Base-by-base conservation (phyloP, 805 yeast species). In the Metschnikowia dekortorum region DNA sequence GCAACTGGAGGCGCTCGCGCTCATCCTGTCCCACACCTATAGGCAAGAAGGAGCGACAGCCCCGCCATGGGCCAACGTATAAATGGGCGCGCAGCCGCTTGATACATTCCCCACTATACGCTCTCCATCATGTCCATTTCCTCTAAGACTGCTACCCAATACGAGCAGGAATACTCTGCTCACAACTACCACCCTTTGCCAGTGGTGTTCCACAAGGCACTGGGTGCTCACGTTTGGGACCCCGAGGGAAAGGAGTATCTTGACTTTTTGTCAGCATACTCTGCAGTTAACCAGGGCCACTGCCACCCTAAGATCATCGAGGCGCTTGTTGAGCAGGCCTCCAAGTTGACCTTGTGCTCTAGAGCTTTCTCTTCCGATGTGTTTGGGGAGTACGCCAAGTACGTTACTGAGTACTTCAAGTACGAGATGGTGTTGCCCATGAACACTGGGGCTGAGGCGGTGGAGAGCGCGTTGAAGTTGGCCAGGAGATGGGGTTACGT, bases 371-470 rank as follows among this genome's bases (percentile, higher is more conserved):
- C 95, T 26, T 87, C 87, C 48, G 96, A 91, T 66, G 84, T 84
- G 9, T 90, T 90, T 65, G 96, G 96, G 40, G 77, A 78, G 33
- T 92, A 82, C 65, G 94, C 97, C 58, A 88, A 90, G 68, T 92
- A 80, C 64, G 76, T 89, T 53, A 89, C 97, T 48, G 94, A 90
- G 66, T 91, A 74, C 66, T 92, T 92, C 74, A 80, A 84, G 65
- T 92, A 89, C 71, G 98, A 92, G 63, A 84, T 83, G 86, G 92
- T 92, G 9, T 75, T 92, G 66, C 98, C 98, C 58, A 92, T 91
- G 97, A 92, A 92, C 76, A 92, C 98, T 11, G 98, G 98, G 66
- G 97, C 97, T 37, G 98, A 92, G 74, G 98, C 98, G 8, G 98
- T 92, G 39, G 98, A 92, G 74, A 89, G 97, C 38, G 96, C 87